phyloP scores from a whole-genome alignment of 2,329 filamentous ascomycete genomes.

The Colletotrichum sp. region DNA sequence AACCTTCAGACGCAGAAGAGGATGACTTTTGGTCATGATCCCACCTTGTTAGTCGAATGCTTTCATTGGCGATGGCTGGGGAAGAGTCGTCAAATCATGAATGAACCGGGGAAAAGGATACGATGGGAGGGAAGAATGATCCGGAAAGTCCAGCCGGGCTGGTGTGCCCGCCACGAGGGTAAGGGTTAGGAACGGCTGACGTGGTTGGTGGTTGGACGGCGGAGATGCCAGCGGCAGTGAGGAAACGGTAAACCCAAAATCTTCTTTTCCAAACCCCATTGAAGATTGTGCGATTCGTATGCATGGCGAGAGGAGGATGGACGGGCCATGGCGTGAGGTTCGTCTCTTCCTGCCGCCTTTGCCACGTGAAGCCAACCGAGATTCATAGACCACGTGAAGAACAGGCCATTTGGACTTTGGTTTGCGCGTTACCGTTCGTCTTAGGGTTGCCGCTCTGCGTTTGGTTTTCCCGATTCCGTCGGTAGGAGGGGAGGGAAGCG shows the following conservation, averaged over 20 bases:
- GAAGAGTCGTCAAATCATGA: background rate
- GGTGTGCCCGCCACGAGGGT: background rate
- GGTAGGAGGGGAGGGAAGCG: background rate
- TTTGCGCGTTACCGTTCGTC: background rate
- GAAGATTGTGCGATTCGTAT: background rate
- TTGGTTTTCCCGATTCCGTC: background rate
- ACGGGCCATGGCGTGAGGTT: slow-evolving; percentile 11
- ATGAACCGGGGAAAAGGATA: background rate
- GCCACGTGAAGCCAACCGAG: background rate
- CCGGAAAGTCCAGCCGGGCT: background rate
- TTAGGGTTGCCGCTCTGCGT: background rate
- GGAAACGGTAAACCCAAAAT: background rate
- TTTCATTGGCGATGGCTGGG: background rate
- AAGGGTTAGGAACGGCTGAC: background rate
- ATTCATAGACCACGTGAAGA: background rate
- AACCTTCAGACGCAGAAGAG: no score
- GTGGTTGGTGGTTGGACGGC: background rate
- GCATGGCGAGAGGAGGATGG: background rate
- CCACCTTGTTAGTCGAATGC: background rate
- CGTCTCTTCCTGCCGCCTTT: background rate
- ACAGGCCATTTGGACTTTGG: background rate
- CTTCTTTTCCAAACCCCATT: background rate
- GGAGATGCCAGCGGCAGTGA: background rate
- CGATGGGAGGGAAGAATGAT: background rate
- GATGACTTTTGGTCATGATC: background rate